Percentiles rank a stretch among this genome's conserved stretches.
Conservation (phyloP, 306 rosid species). For the Dicorynia guianensis region DNA sequence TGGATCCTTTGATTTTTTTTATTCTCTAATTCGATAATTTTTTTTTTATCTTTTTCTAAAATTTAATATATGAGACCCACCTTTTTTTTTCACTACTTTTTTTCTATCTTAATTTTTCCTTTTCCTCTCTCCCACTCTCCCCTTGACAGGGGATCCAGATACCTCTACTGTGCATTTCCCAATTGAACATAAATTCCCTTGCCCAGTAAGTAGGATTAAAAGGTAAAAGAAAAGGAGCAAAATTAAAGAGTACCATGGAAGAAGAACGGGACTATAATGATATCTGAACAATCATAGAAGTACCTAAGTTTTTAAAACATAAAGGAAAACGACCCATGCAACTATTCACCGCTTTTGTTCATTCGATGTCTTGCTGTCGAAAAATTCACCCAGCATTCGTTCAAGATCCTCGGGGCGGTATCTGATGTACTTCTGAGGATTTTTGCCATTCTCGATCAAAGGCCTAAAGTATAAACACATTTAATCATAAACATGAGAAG, state of each 20-base stretch:
- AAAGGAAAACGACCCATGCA: constrained; percentile 19
- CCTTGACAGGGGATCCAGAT: too few relatives aligned
- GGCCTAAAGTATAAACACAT: constrained; percentile 63
- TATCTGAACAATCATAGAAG: background rate
- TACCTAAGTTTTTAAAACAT: constrained; percentile 12
- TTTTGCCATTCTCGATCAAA: constrained; percentile 86
- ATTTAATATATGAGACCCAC: too few relatives aligned
- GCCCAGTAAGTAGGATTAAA: constrained; percentile 6
- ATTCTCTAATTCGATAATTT: too few relatives aligned
- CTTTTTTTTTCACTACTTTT: too few relatives aligned
- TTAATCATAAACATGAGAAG: background rate
- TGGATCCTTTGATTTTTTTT: too few relatives aligned
- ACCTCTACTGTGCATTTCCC: constrained; percentile 1
- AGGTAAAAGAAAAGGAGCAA: constrained; percentile 6
- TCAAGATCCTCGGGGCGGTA: constrained; percentile 78
- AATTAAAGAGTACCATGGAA: background rate
- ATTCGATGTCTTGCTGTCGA: constrained; percentile 85
- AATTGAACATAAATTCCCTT: background rate
- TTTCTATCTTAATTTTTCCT: too few relatives aligned
- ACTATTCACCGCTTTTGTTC: constrained; percentile 78
- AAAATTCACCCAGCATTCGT: constrained; percentile 83
- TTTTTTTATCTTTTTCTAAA: too few relatives aligned
- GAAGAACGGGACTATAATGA: background rate
- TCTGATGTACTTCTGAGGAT: constrained; percentile 76
- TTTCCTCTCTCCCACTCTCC: too few relatives aligned